Percentiles rank a stretch among this genome's conserved stretches.
phyloP scores from a whole-genome alignment of 2,329 filamentous ascomycete species.

The Lojkania enalia region DNA sequence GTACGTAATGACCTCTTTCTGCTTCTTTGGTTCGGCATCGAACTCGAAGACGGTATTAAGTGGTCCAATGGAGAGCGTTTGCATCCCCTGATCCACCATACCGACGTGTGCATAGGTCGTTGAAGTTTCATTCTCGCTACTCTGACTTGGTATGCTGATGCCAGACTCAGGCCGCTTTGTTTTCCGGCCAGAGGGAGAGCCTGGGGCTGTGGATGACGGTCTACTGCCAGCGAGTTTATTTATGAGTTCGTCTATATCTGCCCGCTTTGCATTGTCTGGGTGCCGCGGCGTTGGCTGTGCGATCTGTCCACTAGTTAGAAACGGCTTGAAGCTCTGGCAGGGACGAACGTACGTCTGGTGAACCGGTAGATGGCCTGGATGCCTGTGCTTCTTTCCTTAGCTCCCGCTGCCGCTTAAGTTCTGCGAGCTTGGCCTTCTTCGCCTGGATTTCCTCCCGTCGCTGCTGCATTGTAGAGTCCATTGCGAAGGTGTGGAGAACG shows the following conservation, averaged over 20 bases:
- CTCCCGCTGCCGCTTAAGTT: conserved; percentile 91
- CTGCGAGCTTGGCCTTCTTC: conserved; percentile 95
- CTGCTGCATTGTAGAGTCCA: conserved; percentile 67
- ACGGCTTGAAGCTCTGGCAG: neutral
- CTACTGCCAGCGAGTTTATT: conserved; percentile 79
- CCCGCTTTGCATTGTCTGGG: conserved; percentile 62
- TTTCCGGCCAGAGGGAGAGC: conserved; percentile 49
- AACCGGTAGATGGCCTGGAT: conserved; percentile 67
- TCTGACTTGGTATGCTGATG: conserved; percentile 78
- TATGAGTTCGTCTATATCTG: conserved; percentile 82
- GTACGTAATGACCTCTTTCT: conserved; percentile 83
- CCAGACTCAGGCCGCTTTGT: conserved; percentile 84
- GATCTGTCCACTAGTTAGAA: too few relatives aligned
- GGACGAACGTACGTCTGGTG: conserved; percentile 65
- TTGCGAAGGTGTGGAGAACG: conserved; percentile 17
- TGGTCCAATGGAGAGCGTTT: conserved; percentile 73
- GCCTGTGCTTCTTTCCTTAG: conserved; percentile 75
- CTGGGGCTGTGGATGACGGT: conserved; percentile 66
- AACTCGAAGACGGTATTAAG: conserved; percentile 80
- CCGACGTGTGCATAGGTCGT: conserved; percentile 24
- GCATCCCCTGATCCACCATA: conserved; percentile 54
- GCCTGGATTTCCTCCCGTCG: conserved; percentile 94
- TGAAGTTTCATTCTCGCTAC: conserved; percentile 63
- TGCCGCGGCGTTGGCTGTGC: conserved; percentile 73
- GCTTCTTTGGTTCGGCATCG: conserved; percentile 68